Base-by-base conservation (phyloP, 2,329 filamentous ascomycete species). In the Epichloe hybrida region DNA sequence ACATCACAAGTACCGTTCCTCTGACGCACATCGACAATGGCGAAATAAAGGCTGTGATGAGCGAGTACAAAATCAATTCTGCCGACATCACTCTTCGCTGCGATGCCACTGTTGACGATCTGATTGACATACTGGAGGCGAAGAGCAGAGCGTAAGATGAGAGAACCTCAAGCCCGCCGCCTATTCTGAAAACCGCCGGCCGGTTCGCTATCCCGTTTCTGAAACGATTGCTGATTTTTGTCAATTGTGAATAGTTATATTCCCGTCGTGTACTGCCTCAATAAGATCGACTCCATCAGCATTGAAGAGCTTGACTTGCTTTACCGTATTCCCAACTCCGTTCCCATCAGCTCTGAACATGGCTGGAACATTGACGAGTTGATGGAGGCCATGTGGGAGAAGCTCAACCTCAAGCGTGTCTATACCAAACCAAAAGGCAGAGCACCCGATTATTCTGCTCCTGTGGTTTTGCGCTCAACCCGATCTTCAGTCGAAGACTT, bases 371-470 rank as follows among this genome's bases (percentile, higher is more conserved):
- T 98, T 54, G 93, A 98, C 65, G 93, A 98, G 73, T 73, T 98
- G 57, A 79, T 98, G 74, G 93, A 97, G 72, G 81, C 85, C 66
- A 97, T 97, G 93, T 97, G 93, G 93, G 90, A 96, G 52, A 95
- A 95, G 69, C 79, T 98, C 60, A 88, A 86, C 62, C 77, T 98
- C 54, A 83, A 88, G 60, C 81, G 93, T 61, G 86, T 98, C 44
- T 98, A 98, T 72, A 98, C 93, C 52, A 98, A 98, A 72, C 93
- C 93, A 54, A 97, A 98, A 74, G 93, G 93, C 55, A 88, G 84
- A 67, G 76, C 88, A 69, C 93, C 93, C 15, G 93, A 98, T 69
- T 98, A 98, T 71, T 81, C 83, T 52, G 75, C 86, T 49, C 93
- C 93, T 48, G 93, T 98, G 38, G 93, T 98, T 61, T 74, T 98